These are phyloP conservation scores for Aspergillus texensis DNA, from an alignment of 2,329 filamentous ascomycete genomes.

Conservation along the genomic window DNA sequence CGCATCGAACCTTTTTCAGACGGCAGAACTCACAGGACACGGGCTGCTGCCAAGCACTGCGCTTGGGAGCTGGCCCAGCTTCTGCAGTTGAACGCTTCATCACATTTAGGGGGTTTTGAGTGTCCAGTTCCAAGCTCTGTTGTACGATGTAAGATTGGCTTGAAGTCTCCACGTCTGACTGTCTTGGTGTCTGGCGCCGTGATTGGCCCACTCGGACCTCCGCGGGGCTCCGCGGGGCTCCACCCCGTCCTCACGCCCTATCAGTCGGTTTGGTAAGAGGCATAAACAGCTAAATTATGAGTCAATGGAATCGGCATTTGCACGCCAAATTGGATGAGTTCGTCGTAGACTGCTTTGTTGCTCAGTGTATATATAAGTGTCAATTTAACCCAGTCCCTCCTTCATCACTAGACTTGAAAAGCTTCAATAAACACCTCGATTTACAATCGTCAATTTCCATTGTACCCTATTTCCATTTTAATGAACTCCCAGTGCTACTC, in stretches of 20 bases:
- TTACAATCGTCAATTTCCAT: not conserved
- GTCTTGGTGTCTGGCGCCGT: not conserved
- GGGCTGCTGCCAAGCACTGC: conserved; percentile 8
- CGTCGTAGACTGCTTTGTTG: not conserved
- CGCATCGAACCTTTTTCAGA: conserved; percentile 8
- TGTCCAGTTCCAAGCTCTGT: not conserved
- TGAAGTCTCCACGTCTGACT: not conserved
- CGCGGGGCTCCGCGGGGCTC: not conserved
- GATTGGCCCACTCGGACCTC: not conserved
- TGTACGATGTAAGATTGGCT: not conserved
- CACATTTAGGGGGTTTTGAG: not conserved
- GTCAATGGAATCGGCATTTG: not conserved
- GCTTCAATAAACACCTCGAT: no score
- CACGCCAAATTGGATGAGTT: not conserved
- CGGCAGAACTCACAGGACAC: conserved; percentile 10
- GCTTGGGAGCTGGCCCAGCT: not conserved
- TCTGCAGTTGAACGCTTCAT: not conserved
- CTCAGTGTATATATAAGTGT: not conserved
- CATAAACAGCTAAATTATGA: not conserved
- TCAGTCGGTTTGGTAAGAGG: not conserved
- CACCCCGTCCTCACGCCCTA: not conserved
- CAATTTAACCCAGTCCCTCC: not conserved
- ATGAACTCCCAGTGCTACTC: not conserved
- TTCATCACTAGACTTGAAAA: not conserved
- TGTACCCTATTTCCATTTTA: not conserved